Conservation (phyloP, 2,329 filamentous ascomycete species). For the Venturia nashicola region DNA sequence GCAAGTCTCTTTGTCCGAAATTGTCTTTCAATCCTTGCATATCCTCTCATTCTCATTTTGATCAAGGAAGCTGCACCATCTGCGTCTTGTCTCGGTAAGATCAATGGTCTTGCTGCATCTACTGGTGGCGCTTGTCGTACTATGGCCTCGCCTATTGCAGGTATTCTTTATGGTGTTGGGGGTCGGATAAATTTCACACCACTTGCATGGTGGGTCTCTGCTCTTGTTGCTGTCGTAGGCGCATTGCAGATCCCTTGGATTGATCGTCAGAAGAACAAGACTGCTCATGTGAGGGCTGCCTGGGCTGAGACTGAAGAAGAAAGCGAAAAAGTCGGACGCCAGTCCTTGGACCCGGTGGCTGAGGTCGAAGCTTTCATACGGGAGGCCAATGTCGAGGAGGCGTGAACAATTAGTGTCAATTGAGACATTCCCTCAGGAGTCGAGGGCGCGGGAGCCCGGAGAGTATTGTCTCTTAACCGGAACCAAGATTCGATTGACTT, state of each 20-base stretch:
- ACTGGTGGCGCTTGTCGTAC: constrained; percentile 62
- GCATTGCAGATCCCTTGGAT: constrained; percentile 45
- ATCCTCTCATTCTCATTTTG: constrained; percentile 24
- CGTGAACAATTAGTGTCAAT: background rate
- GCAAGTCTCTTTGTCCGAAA: constrained; percentile 34
- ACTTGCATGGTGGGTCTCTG: constrained; percentile 51
- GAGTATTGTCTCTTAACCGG: no score
- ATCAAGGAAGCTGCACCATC: constrained; percentile 60
- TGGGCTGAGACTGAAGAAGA: constrained; percentile 10
- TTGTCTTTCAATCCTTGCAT: constrained; percentile 12
- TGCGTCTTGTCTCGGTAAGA: constrained; percentile 50
- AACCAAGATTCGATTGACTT: no score
- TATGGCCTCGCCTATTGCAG: constrained; percentile 54
- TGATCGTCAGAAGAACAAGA: constrained; percentile 33
- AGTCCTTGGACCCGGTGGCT: background rate
- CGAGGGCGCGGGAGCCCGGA: no score
- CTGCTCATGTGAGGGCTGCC: constrained; percentile 23
- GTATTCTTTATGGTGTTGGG: constrained; percentile 53
- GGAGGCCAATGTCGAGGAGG: background rate
- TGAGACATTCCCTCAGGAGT: background rate
- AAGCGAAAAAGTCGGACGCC: background rate
- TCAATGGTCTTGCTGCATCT: constrained; percentile 61
- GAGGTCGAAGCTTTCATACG: background rate
- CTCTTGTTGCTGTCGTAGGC: constrained; percentile 42
- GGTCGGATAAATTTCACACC: constrained; percentile 44